These are phyloP conservation scores for Auriculariales sp. DNA, from an alignment of 768 basidiomycete genomes.

Conservation along the genomic window DNA sequence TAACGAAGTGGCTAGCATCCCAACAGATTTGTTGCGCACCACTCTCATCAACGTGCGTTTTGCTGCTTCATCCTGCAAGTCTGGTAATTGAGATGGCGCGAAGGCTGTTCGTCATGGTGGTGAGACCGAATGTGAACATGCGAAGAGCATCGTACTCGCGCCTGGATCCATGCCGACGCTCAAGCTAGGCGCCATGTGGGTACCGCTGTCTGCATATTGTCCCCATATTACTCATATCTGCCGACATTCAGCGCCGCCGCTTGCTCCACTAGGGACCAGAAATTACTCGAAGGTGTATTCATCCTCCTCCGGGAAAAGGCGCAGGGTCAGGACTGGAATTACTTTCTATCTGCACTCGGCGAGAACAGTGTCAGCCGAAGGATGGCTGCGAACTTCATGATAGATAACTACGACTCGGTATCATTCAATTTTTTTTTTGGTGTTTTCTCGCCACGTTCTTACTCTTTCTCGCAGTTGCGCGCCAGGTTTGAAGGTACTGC, in stretches of 20 bases:
- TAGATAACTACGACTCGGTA: slow-evolving; percentile 52
- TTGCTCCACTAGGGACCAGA: slow-evolving; percentile 40
- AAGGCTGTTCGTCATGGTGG: slow-evolving; percentile 72
- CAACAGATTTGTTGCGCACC: slow-evolving; percentile 55
- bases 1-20: slow-evolving; percentile 63
- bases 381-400: slow-evolving; percentile 44
- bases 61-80: neutral
- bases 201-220: slow-evolving; percentile 13
- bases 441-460: neutral
- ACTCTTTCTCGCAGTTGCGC: neutral
- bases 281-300: slow-evolving; percentile 47
- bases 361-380: slow-evolving; percentile 42
- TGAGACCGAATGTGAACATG: slow-evolving; percentile 54
- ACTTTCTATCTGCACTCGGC: slow-evolving; percentile 47
- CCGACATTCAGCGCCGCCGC: slow-evolving; percentile 38
- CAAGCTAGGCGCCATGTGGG: slow-evolving; percentile 58
- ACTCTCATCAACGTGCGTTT: slow-evolving; percentile 36
- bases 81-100: too few relatives aligned
- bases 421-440: slow-evolving; percentile 13
- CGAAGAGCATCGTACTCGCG: slow-evolving; percentile 52
- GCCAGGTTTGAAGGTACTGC: neutral
- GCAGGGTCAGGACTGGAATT: slow-evolving; percentile 45
- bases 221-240: too few relatives aligned
- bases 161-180: slow-evolving; percentile 54
- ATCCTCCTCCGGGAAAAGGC: slow-evolving; percentile 38